phyloP scores from a whole-genome alignment of 1,284 basidiomycete genomes.

The Sanguinoderma infundibulare region DNA sequence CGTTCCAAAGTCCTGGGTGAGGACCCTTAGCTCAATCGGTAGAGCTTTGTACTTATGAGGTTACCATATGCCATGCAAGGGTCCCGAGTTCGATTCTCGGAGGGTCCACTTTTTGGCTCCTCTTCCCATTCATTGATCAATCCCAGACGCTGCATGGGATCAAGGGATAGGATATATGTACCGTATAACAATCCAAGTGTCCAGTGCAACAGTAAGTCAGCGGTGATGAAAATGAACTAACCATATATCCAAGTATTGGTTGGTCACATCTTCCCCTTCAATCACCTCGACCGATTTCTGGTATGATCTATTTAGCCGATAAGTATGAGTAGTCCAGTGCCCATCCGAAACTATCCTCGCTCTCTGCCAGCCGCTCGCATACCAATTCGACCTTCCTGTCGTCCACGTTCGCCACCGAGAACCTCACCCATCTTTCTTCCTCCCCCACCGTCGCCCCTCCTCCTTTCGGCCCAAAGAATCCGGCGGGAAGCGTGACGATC shows the following conservation, averaged over 20 bases:
- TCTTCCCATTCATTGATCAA: not conserved
- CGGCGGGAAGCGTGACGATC: conserved; percentile 70
- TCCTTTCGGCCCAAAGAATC: conserved; percentile 60
- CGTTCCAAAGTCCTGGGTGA: too few relatives aligned
- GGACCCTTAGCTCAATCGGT: conserved; percentile 55
- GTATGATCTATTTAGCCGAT: not conserved
- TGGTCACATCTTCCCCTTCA: too few relatives aligned
- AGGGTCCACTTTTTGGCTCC: conserved; percentile 40
- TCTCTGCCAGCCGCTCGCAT: conserved; percentile 58
- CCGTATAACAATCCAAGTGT: too few relatives aligned
- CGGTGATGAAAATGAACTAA: too few relatives aligned
- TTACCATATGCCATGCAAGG: conserved; percentile 44
- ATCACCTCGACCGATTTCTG: too few relatives aligned
- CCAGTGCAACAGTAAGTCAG: too few relatives aligned
- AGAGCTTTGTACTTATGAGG: conserved; percentile 55
- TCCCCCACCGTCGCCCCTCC: conserved; percentile 40
- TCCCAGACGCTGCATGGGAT: not conserved
- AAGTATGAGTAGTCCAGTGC: conserved; percentile 22
- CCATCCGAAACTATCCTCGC: conserved; percentile 34
- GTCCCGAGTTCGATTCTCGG: conserved; percentile 55
- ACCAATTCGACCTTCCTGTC: conserved; percentile 63
- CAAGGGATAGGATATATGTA: too few relatives aligned
- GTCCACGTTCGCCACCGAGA: conserved; percentile 83
- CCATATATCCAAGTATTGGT: too few relatives aligned
- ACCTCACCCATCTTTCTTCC: conserved; percentile 67